Evolutionary conservation across 495 filamentous ascomycete genomes (phyloP).

Genomic region (Xylaria telfairii): DNA sequence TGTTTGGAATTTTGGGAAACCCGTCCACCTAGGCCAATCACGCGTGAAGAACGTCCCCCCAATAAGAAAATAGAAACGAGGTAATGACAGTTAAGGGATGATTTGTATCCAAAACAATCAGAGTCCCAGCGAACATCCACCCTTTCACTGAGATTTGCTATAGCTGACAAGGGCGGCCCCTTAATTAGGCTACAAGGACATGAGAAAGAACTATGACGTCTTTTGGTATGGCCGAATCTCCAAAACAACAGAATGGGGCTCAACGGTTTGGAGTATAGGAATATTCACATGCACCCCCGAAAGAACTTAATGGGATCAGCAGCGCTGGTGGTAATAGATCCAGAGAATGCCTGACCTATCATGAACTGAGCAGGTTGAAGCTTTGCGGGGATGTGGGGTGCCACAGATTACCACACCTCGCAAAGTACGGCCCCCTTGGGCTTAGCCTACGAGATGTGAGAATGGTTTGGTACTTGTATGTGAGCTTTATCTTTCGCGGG

Average conservation of each 20-base stretch:
- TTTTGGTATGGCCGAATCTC: neutral
- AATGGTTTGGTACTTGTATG: neutral
- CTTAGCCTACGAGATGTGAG: constrained; percentile 9
- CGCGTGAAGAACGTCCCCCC: neutral
- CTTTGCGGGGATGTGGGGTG: constrained; percentile 17
- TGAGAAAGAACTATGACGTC: neutral
- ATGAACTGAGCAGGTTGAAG: neutral
- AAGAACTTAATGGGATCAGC: neutral
- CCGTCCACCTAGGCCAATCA: neutral
- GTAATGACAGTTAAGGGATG: neutral
- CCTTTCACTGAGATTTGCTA: neutral
- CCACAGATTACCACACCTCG: neutral
- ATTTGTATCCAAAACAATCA: neutral
- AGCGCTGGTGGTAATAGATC: neutral
- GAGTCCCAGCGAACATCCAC: neutral
- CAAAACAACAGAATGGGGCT: neutral
- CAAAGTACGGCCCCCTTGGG: constrained; percentile 9
- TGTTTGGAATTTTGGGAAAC: neutral
- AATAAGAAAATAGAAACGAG: neutral
- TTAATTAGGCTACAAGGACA: neutral
- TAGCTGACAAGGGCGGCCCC: neutral
- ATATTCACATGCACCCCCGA: neutral
- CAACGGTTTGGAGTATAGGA: neutral
- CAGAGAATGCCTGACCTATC: neutral
- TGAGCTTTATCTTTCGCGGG: too few species aligned